phyloP scores from a whole-genome alignment of 805 yeast species.

The Candida khao-thaluensis region DNA sequence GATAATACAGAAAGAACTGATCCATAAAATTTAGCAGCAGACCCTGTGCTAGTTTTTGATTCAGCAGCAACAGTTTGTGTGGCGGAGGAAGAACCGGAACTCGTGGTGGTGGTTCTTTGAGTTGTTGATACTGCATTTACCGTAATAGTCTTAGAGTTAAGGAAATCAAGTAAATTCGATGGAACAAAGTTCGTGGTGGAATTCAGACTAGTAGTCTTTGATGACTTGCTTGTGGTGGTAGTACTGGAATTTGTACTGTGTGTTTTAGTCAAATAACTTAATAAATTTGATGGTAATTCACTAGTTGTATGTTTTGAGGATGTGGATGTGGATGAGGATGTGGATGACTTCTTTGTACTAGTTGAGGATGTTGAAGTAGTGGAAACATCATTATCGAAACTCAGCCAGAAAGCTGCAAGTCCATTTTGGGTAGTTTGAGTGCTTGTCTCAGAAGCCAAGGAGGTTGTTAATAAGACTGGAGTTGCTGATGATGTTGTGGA shows the following conservation, averaged over 20 bases:
- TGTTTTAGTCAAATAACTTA: constrained; percentile 8
- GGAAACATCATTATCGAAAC: constrained; percentile 9
- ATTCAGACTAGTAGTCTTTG: neutral
- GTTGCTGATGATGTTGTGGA: constrained; percentile 1
- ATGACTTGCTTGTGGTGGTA: neutral
- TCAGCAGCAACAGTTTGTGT: constrained; percentile 5
- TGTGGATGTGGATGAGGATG: neutral
- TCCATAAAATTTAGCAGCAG: constrained; percentile 5
- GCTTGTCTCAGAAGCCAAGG: neutral
- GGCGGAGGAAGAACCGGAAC: neutral
- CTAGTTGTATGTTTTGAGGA: no score
- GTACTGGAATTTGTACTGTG: neutral
- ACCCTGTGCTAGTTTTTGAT: constrained; percentile 10
- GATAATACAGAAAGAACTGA: neutral
- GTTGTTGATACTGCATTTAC: constrained; percentile 3
- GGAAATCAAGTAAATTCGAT: constrained; percentile 9
- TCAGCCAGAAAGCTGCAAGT: constrained; percentile 11
- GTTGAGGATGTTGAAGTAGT: neutral
- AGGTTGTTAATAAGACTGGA: neutral
- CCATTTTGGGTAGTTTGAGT: neutral
- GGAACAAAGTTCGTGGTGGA: constrained; percentile 1
- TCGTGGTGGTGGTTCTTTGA: neutral
- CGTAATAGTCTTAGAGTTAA: neutral
- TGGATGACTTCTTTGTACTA: neutral
- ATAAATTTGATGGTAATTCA: constrained; percentile 12